phyloP scores from a whole-genome alignment of 768 basidiomycete genomes.

The Hygrophorus pudorinus region DNA sequence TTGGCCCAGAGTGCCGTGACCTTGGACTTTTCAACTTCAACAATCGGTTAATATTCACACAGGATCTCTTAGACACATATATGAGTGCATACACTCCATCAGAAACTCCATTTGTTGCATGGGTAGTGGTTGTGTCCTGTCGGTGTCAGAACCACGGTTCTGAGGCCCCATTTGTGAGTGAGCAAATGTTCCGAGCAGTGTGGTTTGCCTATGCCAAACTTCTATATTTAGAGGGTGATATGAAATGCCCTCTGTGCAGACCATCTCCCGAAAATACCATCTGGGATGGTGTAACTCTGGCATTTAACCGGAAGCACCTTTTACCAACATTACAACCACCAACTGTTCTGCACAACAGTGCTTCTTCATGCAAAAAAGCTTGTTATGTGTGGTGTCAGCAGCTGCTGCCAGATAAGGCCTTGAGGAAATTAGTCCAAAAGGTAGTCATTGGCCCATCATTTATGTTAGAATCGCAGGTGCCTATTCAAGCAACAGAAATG shows the following conservation, averaged over 20 bases:
- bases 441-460: too few relatives aligned
- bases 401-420: too few relatives aligned
- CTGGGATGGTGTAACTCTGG: too few relatives aligned
- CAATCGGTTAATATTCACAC: conserved; percentile 20
- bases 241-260: conserved; percentile 19
- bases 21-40: conserved; percentile 30
- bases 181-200: too few relatives aligned
- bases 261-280: conserved; percentile 16
- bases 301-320: too few relatives aligned
- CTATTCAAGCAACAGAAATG: too few relatives aligned
- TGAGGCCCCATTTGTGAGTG: conserved; percentile 14
- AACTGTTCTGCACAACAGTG: conserved; percentile 26
- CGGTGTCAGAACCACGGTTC: conserved; percentile 13
- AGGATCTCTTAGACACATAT: conserved; percentile 25
- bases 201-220: conserved; percentile 25
- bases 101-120: conserved; percentile 25
- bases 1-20: too few relatives aligned
- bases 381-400: too few relatives aligned
- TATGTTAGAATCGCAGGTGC: too few relatives aligned
- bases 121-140: conserved; percentile 13
- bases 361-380: conserved; percentile 21
- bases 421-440: too few relatives aligned
- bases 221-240: conserved; percentile 14
- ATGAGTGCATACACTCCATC: conserved; percentile 22
- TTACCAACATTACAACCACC: too few relatives aligned